Percentiles rank a stretch among this genome's conserved stretches.
Evolutionary conservation across 371 early-diverging fungal genomes (phyloP).

Genomic region (Catenaria anguillulae): DNA sequence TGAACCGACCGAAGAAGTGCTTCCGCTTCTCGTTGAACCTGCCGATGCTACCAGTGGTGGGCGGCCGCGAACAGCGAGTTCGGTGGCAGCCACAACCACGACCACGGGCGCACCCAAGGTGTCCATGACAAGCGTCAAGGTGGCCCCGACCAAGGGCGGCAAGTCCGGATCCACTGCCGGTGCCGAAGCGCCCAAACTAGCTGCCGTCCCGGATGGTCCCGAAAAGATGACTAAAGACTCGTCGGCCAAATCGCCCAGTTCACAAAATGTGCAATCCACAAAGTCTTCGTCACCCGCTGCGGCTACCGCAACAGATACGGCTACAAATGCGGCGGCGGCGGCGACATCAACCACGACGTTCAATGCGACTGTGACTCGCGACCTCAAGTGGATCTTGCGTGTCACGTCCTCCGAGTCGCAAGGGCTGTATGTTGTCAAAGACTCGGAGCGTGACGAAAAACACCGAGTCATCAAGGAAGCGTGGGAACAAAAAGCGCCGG

Average conservation of each 20-base stretch:
- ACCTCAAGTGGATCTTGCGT: constrained; percentile 31
- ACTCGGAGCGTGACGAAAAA: constrained; percentile 38
- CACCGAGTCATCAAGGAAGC: constrained; percentile 28
- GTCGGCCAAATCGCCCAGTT: too few relatives aligned
- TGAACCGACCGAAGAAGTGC: constrained; percentile 15
- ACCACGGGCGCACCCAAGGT: too few relatives aligned
- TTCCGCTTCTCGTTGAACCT: background rate
- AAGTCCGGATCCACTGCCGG: too few relatives aligned
- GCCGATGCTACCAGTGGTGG: constrained; percentile 9
- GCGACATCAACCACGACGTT: background rate
- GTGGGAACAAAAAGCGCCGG: constrained; percentile 32
- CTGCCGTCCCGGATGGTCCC: too few relatives aligned
- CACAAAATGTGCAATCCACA: too few relatives aligned
- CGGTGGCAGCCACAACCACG: too few relatives aligned
- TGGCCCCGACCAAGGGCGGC: constrained; percentile 7
- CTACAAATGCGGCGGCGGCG: too few relatives aligned
- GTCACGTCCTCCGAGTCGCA: constrained; percentile 25
- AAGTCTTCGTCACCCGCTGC: background rate
- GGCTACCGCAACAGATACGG: too few relatives aligned
- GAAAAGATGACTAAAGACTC: too few relatives aligned
- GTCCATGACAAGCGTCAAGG: constrained; percentile 11
- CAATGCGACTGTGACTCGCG: too few relatives aligned
- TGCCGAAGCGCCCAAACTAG: background rate
- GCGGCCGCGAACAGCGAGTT: constrained; percentile 12
- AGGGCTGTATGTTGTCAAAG: constrained; percentile 21